Evolutionary conservation across 2,329 filamentous ascomycete species (phyloP).

Genomic region (Exserohilum turcica): DNA sequence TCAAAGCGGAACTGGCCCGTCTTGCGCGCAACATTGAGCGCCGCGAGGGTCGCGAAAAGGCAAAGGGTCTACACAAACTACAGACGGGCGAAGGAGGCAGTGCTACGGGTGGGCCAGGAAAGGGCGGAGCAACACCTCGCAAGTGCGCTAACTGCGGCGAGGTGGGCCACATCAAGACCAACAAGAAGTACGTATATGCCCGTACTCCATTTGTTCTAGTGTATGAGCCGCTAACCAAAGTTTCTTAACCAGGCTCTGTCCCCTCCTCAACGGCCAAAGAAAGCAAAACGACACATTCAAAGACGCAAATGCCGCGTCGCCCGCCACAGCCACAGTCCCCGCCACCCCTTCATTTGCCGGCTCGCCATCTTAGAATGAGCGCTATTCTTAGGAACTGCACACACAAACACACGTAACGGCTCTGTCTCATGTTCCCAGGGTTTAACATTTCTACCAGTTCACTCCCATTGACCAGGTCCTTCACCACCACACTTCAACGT

Average conservation of each 20-base stretch:
- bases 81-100: slow-evolving; percentile 50
- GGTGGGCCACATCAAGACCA: slow-evolving; percentile 97
- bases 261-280: slow-evolving; percentile 46
- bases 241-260: slow-evolving; percentile 42
- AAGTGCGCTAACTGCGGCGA: slow-evolving; percentile 98
- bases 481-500: too few relatives aligned
- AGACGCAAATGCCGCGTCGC: slow-evolving; percentile 40
- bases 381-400: background rate
- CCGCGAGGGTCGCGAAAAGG: slow-evolving; percentile 85
- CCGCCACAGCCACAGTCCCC: slow-evolving; percentile 16
- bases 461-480: too few relatives aligned
- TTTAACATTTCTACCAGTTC: too few relatives aligned
- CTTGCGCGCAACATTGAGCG: slow-evolving; percentile 91
- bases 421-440: too few relatives aligned
- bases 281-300: slow-evolving; percentile 48
- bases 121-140: slow-evolving; percentile 64
- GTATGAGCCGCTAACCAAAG: too few relatives aligned
- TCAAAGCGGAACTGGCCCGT: slow-evolving; percentile 77
- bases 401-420: too few relatives aligned
- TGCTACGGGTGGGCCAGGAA: slow-evolving; percentile 52
- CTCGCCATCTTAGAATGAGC: slow-evolving; percentile 4
- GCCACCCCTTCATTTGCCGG: slow-evolving; percentile 25
- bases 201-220: slow-evolving; percentile 7
- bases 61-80: slow-evolving; percentile 66
- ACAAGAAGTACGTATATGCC: slow-evolving; percentile 82